A percentile compares a stretch with the other conserved stretches of the same genome.
Evolutionary conservation across 2,329 filamentous ascomycete genomes (phyloP).

Genomic region (Xylaria sp.): DNA sequence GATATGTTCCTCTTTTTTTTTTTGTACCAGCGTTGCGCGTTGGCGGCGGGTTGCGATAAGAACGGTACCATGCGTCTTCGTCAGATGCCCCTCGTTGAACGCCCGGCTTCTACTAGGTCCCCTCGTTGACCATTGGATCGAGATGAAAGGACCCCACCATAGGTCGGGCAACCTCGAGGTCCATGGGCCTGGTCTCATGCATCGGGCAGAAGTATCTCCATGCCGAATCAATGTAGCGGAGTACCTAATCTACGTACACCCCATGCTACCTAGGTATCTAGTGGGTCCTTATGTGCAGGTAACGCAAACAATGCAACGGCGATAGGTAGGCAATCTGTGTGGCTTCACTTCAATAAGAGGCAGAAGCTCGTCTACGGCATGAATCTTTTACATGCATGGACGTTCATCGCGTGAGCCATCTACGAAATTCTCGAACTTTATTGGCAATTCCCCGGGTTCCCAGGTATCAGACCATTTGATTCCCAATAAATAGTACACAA

Average conservation of each 20-base stretch:
- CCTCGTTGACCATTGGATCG: too few species aligned
- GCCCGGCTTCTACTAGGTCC: too few species aligned
- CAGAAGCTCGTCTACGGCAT: neutral
- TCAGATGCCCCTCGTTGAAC: too few species aligned
- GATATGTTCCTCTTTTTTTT: too few species aligned
- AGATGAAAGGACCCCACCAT: too few species aligned
- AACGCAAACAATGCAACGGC: neutral
- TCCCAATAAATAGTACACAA: neutral
- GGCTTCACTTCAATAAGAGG: neutral
- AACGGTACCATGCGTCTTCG: neutral
- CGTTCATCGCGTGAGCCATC: neutral
- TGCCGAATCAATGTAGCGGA: neutral
- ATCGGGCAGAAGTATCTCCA: slow-evolving; percentile 10
- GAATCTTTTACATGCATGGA: too few species aligned
- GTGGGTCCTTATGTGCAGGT: neutral
- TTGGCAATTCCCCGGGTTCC: neutral
- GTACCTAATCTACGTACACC: slow-evolving; percentile 1
- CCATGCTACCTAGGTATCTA: too few species aligned
- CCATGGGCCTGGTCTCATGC: too few species aligned
- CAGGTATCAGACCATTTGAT: neutral
- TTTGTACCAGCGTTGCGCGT: too few species aligned
- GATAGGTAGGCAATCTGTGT: too few species aligned
- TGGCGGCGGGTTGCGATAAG: slow-evolving; percentile 16
- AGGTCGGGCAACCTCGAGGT: too few species aligned
- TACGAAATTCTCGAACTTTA: neutral